Base-by-base conservation (phyloP, 768 basidiomycete species). In the Tricholoma flavovirens region DNA sequence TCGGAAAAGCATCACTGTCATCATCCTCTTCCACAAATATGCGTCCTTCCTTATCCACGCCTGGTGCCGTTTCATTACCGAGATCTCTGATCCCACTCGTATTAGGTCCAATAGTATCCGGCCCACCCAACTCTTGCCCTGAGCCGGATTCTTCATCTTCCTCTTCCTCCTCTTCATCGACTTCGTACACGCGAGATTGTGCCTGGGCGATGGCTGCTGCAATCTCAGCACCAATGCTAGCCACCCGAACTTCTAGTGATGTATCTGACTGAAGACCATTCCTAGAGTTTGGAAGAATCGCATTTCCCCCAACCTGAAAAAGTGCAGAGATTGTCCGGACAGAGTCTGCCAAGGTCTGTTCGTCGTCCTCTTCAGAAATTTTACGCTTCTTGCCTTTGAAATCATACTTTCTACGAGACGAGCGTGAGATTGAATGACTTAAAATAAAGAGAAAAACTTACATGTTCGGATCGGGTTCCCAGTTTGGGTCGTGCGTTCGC, bases 381-480 rank as follows among this genome's bases (percentile, higher is more conserved):
- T 83, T 76, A 54, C 82, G 80, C 60, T 82, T 85, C 69, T 89
- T 89, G 14, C 84, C 77, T 64, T 88, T 90, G 66, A 90, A 90
- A 60, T 79, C 88, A 66, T 88, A 89, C 76, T 83, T 87, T 60
- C 88, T 90, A 45, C 1, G 29, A 59, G 30, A 64, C 68, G 43
- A 72, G 59, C 59, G 33, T 56, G 55, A 36, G 32, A 53, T 55
- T 55, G 55, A 38, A 42, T 50, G 2, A 8, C 4, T 19, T 49
- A 22, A 9, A 42, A 11, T 49, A 24, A 61, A 4, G 58, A 57
- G 49, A 40, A 15, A 53, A 45, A 77, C 87, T 61, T 69, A 91
- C 90, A 89, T 77, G 62, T 84, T 85, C 30, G 89, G 88, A 73
- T 92, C 88, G 40, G 90, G 87, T 61, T 87, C 87, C 88, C 89